phyloP scores from a whole-genome alignment of 2,329 filamentous ascomycete species.

The Trichoderma cornu-damae region DNA sequence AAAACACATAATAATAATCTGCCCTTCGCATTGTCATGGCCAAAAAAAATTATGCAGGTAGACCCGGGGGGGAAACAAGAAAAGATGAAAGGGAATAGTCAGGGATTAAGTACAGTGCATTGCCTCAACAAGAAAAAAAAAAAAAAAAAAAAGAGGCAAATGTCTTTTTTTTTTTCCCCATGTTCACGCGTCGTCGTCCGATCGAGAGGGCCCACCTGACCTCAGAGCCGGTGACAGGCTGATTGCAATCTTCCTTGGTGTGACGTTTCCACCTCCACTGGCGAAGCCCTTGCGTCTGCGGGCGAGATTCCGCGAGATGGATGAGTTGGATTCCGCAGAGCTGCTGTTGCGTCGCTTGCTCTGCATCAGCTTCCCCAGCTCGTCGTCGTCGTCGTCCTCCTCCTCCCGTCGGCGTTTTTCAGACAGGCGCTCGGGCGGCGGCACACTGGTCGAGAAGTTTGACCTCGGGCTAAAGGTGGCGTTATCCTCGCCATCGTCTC shows the following conservation, averaged over 20 bases:
- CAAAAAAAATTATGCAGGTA: conserved; percentile 1
- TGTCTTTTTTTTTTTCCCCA: not conserved
- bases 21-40: conserved; percentile 6
- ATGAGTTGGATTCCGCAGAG: conserved; percentile 42
- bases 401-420: conserved; percentile 91
- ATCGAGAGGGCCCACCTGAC: conserved; percentile 35
- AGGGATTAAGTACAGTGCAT: conserved; percentile 18
- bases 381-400: conserved; percentile 75
- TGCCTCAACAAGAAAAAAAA: conserved; percentile 15
- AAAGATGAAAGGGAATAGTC: not conserved
- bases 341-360: conserved; percentile 58
- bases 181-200: conserved; percentile 37
- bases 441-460: conserved; percentile 30
- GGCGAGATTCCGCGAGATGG: conserved; percentile 31
- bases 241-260: conserved; percentile 54
- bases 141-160: not conserved
- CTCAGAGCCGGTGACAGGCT: conserved; percentile 47
- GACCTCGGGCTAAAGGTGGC: conserved; percentile 23
- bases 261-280: conserved; percentile 36
- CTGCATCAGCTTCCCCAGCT: conserved; percentile 74
- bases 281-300: conserved; percentile 40
- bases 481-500: conserved; percentile 32
- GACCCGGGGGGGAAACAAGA: not conserved
- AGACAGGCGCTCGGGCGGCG: conserved; percentile 71
- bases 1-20: conserved; percentile 6